Evolutionary conservation across 495 filamentous ascomycete species (phyloP).

Genomic region (Hypoxylon subgilvum): DNA sequence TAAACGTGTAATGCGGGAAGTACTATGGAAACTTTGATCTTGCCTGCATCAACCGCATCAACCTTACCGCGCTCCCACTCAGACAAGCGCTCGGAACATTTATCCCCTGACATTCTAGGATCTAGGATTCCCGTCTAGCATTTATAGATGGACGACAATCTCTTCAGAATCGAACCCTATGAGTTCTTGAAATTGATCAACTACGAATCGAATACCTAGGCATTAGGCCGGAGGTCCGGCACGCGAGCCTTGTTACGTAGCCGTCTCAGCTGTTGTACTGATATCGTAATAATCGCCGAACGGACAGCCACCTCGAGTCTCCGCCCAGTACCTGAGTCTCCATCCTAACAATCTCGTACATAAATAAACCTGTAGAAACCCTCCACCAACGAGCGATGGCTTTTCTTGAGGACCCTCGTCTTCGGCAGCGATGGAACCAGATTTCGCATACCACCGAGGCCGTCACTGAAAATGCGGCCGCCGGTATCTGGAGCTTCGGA

Average conservation of each 20-base stretch:
- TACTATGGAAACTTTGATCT: constrained; percentile 31
- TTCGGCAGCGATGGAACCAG: constrained; percentile 91
- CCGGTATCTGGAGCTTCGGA: constrained; percentile 83
- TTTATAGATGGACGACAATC: constrained; percentile 23
- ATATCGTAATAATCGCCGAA: constrained; percentile 20
- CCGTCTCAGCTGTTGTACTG: background rate
- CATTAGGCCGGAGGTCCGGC: constrained; percentile 21
- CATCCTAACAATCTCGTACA: constrained; percentile 7
- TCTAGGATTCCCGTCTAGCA: background rate
- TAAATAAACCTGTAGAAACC: constrained; percentile 4
- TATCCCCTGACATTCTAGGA: constrained; percentile 4
- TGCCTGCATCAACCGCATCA: constrained; percentile 26
- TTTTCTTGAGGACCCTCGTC: constrained; percentile 83
- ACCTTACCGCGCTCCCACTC: too few relatives aligned
- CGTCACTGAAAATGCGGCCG: constrained; percentile 89
- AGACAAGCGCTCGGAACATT: background rate
- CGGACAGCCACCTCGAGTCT: constrained; percentile 2
- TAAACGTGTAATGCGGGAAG: background rate
- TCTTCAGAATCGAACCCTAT: constrained; percentile 5
- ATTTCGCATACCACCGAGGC: constrained; percentile 90
- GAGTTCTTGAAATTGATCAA: constrained; percentile 18
- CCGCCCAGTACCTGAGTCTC: constrained; percentile 9
- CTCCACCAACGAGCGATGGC: constrained; percentile 47
- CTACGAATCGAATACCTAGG: constrained; percentile 7
- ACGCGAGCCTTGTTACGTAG: background rate